phyloP scores from a whole-genome alignment of 352 stramenopile species.

The Pythium scleroteichum region DNA sequence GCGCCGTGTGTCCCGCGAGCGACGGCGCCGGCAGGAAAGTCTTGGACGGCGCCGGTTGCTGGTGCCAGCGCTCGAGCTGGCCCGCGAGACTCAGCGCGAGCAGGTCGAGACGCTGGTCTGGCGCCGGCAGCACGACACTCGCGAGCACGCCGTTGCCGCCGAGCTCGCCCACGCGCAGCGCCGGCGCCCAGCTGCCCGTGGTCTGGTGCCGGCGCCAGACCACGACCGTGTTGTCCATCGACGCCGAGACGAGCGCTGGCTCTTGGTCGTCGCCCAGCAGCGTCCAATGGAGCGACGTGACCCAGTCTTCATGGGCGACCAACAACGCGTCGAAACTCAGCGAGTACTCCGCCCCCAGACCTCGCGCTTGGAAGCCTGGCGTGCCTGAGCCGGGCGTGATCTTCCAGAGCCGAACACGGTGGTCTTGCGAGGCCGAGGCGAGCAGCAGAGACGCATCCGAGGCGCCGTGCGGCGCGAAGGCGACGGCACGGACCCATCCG shows the following conservation, averaged over 20 bases:
- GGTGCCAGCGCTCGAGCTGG: conserved; percentile 68
- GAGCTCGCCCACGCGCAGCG: conserved; percentile 58
- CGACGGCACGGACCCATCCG: conserved; percentile 67
- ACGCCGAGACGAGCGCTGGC: conserved; percentile 51
- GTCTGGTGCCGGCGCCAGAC: conserved; percentile 41
- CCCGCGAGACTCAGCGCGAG: conserved; percentile 62
- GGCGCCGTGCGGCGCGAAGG: conserved; percentile 37
- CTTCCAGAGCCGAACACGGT: conserved; percentile 71
- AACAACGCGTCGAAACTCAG: conserved; percentile 71
- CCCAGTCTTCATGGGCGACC: conserved; percentile 78
- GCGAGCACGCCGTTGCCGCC: conserved; percentile 55
- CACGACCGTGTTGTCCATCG: conserved; percentile 82
- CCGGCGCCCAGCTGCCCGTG: conserved; percentile 41
- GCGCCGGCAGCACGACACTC: conserved; percentile 35
- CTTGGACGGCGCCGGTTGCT: conserved; percentile 47
- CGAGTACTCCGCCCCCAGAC: conserved; percentile 32
- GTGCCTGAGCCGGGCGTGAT: conserved; percentile 30
- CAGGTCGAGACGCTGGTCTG: conserved; percentile 41
- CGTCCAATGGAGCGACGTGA: conserved; percentile 70
- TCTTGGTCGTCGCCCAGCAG: conserved; percentile 4
- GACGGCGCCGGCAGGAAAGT: conserved; percentile 52
- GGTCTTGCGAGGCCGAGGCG: conserved; percentile 69
- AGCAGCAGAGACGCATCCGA: conserved; percentile 27
- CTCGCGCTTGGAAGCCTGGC: conserved; percentile 39
- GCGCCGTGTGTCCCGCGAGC: conserved; percentile 53